phyloP scores from a whole-genome alignment of 495 filamentous ascomycete species.

The Talaromyces trachyspermus region DNA sequence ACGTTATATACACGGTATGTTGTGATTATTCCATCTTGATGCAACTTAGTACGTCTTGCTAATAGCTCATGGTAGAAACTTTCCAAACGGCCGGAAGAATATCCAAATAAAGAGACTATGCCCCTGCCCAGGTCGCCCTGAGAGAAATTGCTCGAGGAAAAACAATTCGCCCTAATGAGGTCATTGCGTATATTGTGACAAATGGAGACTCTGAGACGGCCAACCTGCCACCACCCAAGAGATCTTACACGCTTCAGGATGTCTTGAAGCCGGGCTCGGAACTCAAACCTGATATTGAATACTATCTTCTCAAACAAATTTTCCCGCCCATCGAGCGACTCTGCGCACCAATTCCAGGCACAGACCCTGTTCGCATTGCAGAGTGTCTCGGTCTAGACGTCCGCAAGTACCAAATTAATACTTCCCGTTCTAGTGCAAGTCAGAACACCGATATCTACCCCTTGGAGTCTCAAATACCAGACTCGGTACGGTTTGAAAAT shows the following conservation, averaged over 20 bases:
- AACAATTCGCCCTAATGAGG: constrained; percentile 80
- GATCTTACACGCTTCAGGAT: constrained; percentile 80
- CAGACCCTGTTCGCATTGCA: constrained; percentile 77
- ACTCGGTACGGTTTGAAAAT: constrained; percentile 72
- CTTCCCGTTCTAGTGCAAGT: constrained; percentile 44
- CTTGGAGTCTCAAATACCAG: constrained; percentile 88
- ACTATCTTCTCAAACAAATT: constrained; percentile 97
- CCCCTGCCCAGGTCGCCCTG: constrained; percentile 94
- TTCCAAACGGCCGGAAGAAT: constrained; percentile 86
- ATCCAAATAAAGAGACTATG: constrained; percentile 88
- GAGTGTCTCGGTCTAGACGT: constrained; percentile 90
- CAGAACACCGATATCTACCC: constrained; percentile 63
- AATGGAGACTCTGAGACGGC: constrained; percentile 61
- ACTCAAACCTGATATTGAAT: constrained; percentile 82
- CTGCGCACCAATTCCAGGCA: constrained; percentile 90
- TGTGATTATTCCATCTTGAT: neutral
- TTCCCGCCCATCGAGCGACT: constrained; percentile 97
- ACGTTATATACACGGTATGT: constrained; percentile 83
- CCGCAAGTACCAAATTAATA: constrained; percentile 72
- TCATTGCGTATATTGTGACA: constrained; percentile 92
- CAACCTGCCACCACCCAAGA: constrained; percentile 67
- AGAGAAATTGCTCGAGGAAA: constrained; percentile 83
- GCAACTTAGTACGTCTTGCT: neutral
- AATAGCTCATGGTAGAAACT: constrained; percentile 53
- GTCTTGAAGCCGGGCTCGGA: constrained; percentile 66